Evolutionary conservation across 345 rosid genomes (phyloP).

Genomic region (Melaleuca quinquenervia): DNA sequence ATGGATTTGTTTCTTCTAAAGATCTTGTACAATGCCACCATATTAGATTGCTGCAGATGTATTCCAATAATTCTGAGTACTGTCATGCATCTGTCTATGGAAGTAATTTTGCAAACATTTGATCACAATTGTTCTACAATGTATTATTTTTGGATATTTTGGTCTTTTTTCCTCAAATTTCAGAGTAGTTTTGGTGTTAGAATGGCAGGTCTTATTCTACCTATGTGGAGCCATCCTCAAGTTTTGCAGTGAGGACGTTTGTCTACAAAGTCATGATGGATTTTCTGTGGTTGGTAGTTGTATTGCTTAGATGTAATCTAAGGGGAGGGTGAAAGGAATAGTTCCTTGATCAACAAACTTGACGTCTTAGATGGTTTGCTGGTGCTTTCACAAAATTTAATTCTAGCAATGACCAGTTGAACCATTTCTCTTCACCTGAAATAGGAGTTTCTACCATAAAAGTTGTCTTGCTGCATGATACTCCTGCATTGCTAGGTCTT

Average conservation of each 20-base stretch:
- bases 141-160: not conserved
- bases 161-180: not conserved
- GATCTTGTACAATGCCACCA: not conserved
- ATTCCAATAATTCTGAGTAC: not conserved
- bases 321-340: not conserved
- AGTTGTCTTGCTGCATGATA: not conserved
- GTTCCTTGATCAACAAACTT: not conserved
- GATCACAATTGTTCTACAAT: not conserved
- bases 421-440: not conserved
- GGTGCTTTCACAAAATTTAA: not conserved
- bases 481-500: not conserved
- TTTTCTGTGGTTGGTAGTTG: not conserved
- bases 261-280: not conserved
- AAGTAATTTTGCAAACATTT: not conserved
- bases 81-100: not conserved
- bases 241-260: not conserved
- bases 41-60: not conserved
- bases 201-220: not conserved
- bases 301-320: not conserved
- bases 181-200: not conserved
- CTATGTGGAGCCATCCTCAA: not conserved
- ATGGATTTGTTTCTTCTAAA: not conserved
- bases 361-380: not conserved
- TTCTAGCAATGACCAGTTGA: not conserved
- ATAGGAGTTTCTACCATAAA: not conserved